Conservation (phyloP, 2,329 filamentous ascomycete genomes). For the Penicillium freii region DNA sequence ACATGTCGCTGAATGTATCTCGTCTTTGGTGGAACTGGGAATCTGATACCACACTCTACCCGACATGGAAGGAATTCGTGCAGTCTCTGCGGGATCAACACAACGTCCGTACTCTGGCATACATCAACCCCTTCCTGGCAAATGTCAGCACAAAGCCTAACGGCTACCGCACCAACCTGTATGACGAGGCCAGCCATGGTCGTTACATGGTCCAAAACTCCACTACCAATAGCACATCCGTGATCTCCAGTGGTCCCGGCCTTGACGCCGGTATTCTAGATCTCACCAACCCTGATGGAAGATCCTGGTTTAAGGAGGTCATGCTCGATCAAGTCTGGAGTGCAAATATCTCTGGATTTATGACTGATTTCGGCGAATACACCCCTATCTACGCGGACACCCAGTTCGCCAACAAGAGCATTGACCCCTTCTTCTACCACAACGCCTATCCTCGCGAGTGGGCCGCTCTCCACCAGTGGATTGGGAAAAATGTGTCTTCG, state of each 20-base stretch:
- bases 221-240: constrained; percentile 33
- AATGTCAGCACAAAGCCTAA: constrained; percentile 37
- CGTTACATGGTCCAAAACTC: constrained; percentile 37
- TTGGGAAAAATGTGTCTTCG: constrained; percentile 28
- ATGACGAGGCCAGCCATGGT: constrained; percentile 30
- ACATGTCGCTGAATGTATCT: constrained; percentile 33
- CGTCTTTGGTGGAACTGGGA: constrained; percentile 45
- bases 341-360: constrained; percentile 37
- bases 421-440: constrained; percentile 33
- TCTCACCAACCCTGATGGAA: constrained; percentile 34
- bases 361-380: constrained; percentile 42
- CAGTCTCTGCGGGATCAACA: constrained; percentile 32
- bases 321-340: constrained; percentile 35
- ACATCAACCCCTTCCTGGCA: constrained; percentile 38
- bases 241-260: constrained; percentile 38
- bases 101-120: constrained; percentile 32
- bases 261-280: constrained; percentile 40
- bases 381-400: constrained; percentile 31
- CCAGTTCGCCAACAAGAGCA: constrained; percentile 27
- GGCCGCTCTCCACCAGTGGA: constrained; percentile 33
- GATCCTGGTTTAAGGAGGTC: constrained; percentile 35
- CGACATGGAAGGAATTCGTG: constrained; percentile 37
- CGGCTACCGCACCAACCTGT: constrained; percentile 33
- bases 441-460: constrained; percentile 37
- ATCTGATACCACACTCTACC: constrained; percentile 35